Base-by-base conservation (phyloP, 2,329 filamentous ascomycete genomes). In the Pseudogymnoascus destructans region DNA sequence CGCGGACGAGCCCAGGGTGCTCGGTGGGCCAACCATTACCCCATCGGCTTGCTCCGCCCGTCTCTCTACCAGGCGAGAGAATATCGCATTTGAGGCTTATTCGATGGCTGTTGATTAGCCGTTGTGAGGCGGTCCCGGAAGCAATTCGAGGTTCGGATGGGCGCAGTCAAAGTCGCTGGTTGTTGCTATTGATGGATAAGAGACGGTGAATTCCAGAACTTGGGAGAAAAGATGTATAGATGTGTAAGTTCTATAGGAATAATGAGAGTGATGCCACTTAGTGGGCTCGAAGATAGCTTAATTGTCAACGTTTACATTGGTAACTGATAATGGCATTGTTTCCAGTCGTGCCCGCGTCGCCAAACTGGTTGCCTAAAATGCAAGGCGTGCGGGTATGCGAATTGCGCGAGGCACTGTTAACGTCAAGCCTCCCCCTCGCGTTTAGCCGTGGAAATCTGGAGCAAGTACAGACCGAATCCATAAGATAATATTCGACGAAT, bases 1-100 rank as follows among this genome's bases (percentile, higher is more conserved):
- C 64, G 74, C 73, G 63, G 77, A 78, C 68, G 75, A 73, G 70
- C 75, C 76, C 71, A 79, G 72, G 74, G 78, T 78, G 70, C 73
- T 70, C 63, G 68, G 62, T 66, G 67, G 66, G 61, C 66, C 68
- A 65, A 68, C 67, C 68, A 70, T 69, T 65, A 67, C 66, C 62
- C 68, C 67, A 69, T 68, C 63, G 62, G 46, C 46, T 52, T 52
- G 46, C 46, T 52, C 40, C 46, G 46, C 32, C 46, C 46, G 46
- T 52, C 46, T 52, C 46, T 52, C 46, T 52, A 52, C 46, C 46
- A 17, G 25, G 25, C 15, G 9, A 52, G 46, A 52, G 46, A 8
- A 52, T 52, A 52, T 52, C 46, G 46, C 46, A 52, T 52, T 52
- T 13, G 46, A 52, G 46, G 25, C 32, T 25, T 17, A 19, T 52